phyloP scores from a whole-genome alignment of 768 basidiomycete genomes.

The Agrocybe pediades region DNA sequence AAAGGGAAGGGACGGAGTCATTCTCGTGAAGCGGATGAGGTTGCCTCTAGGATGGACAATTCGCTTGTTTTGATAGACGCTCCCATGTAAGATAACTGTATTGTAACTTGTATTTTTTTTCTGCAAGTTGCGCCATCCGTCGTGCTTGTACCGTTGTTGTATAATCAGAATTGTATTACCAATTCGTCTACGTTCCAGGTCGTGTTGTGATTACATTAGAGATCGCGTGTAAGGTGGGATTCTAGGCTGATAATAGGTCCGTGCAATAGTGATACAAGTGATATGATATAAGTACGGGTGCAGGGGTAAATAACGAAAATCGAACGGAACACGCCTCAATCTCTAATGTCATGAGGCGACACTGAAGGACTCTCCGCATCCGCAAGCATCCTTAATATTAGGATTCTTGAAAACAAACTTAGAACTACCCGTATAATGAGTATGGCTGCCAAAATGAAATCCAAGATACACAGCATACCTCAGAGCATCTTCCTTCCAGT shows the following conservation, averaged over 20 bases:
- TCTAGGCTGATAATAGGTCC: constrained; percentile 17
- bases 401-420: constrained; percentile 88
- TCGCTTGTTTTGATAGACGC: constrained; percentile 8
- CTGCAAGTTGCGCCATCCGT: background rate
- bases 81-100: background rate
- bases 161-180: background rate
- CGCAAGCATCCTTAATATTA: constrained; percentile 93
- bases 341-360: constrained; percentile 42
- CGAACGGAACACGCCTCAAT: constrained; percentile 7
- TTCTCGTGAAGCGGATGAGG: background rate
- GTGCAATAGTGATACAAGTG: constrained; percentile 27
- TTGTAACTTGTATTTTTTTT: background rate
- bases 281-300: constrained; percentile 15
- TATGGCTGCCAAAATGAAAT: constrained; percentile 4
- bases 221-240: background rate
- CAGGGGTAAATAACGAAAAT: constrained; percentile 17
- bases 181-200: background rate
- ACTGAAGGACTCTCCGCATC: constrained; percentile 92
- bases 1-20: constrained; percentile 2
- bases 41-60: constrained; percentile 4
- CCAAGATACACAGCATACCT: constrained; percentile 53
- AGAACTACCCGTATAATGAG: constrained; percentile 45
- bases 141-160: background rate
- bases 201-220: background rate
- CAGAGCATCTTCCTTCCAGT: constrained; percentile 92